Conservation (phyloP, 2,329 filamentous ascomycete species). For the Helotiales sp. region DNA sequence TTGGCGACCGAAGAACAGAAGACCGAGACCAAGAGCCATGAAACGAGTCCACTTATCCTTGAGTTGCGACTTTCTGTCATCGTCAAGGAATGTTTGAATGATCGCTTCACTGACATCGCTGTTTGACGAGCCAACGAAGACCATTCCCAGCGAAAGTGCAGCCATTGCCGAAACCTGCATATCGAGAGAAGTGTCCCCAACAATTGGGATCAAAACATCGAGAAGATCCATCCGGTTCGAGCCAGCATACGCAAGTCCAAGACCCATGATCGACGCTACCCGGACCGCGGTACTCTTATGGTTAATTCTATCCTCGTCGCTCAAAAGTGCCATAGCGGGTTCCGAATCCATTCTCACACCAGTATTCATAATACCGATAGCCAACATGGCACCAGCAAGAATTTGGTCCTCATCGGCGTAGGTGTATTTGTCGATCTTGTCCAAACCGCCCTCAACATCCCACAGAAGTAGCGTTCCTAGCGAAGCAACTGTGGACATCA, state of each 20-base stretch:
- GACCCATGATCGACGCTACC: conserved; percentile 90
- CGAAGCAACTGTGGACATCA: conserved; percentile 95
- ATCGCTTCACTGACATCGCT: conserved; percentile 91
- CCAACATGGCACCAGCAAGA: conserved; percentile 88
- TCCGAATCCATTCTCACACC: conserved; percentile 90
- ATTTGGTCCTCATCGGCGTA: conserved; percentile 84
- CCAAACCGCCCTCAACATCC: conserved; percentile 90
- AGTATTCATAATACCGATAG: conserved; percentile 94
- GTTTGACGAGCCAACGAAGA: conserved; percentile 92
- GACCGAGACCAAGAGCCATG: conserved; percentile 88
- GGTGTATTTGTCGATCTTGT: conserved; percentile 94
- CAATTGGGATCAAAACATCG: conserved; percentile 83
- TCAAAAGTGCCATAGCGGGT: conserved; percentile 84
- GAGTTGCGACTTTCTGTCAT: conserved; percentile 86
- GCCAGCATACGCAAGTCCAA: conserved; percentile 92
- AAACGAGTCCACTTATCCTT: conserved; percentile 99
- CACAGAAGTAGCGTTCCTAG: conserved; percentile 89
- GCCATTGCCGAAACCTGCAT: conserved; percentile 99
- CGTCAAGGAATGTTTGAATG: conserved; percentile 89
- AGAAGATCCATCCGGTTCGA: conserved; percentile 91
- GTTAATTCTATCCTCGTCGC: conserved; percentile 78
- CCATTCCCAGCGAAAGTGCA: conserved; percentile 84
- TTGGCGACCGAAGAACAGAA: conserved; percentile 95
- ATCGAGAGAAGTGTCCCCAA: conserved; percentile 80
- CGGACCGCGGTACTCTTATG: conserved; percentile 78